Evolutionary conservation across 1,139 yeast genomes (phyloP).

Genomic region (Torulaspora pretoriensis): DNA sequence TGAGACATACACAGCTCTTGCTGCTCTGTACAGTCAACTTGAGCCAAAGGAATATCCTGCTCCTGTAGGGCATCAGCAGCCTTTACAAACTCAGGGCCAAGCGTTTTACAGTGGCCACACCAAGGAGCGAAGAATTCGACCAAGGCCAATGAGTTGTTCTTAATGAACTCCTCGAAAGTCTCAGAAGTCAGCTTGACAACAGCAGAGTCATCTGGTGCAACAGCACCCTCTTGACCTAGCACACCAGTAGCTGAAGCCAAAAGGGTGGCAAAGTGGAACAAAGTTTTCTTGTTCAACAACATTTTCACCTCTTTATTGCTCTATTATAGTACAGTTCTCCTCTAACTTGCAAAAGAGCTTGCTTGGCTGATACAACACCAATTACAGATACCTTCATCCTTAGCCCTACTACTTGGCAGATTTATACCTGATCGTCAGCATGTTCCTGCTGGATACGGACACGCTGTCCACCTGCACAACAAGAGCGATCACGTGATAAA

Average conservation of each 20-base stretch:
- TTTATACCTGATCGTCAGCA: not conserved
- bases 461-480: constrained; percentile 14
- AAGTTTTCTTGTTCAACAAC: constrained; percentile 20
- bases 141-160: constrained; percentile 71
- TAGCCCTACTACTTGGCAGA: not conserved
- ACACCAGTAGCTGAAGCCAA: constrained; percentile 29
- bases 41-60: constrained; percentile 72
- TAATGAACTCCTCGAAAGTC: constrained; percentile 61
- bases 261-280: constrained; percentile 18
- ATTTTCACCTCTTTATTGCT: constrained; percentile 9
- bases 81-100: constrained; percentile 83
- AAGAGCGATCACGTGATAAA: constrained; percentile 1
- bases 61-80: constrained; percentile 77
- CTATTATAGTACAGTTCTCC: not conserved
- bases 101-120: constrained; percentile 97
- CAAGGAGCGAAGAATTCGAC: constrained; percentile 98
- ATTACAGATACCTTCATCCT: not conserved
- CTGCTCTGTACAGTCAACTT: constrained; percentile 89
- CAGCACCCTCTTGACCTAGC: constrained; percentile 48
- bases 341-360: not conserved
- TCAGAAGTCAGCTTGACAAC: constrained; percentile 72
- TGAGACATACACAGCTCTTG: constrained; percentile 71
- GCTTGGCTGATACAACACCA: not conserved
- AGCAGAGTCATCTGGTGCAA: constrained; percentile 78
- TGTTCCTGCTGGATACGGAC: constrained; percentile 5